Base-by-base conservation (phyloP, 345 rosid genomes). In the Euphorbia tirucalli region DNA sequence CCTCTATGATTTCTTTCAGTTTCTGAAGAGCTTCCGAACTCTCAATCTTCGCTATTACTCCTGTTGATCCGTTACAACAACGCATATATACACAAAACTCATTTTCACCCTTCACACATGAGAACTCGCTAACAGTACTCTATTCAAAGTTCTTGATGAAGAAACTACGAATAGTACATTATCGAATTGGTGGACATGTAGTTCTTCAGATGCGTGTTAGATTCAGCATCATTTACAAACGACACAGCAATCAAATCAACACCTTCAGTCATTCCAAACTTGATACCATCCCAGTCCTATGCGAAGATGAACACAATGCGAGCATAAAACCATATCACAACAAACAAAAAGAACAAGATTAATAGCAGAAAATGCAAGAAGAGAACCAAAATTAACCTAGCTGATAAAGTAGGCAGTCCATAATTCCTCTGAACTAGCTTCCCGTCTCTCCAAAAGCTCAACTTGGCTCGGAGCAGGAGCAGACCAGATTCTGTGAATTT, bases 11-110 rank as follows among this genome's bases (percentile, higher is more conserved):
- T 63, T 87, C 87, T 78, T 83, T 83, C 71, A 89, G 62, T n/a
- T 86, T 86, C 63, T 75, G 85, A 62, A 89, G 86, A 44, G 92
- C 85, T 69, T 85, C 90, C 74, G 85, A 75, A 81, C 83, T 87
- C 82, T 89, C 95, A 50, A 89, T 78, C 84, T 89, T 89, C 63
- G 95, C 95, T 79, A 89, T 39, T 15, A 89, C 95, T 75, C 65
- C 77, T 37, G 85, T 78, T 28, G 85, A 73, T 75, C 94, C 85
- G 85, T 50, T 37, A 5, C 44, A 41, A 6, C 44, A 41, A 41
- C 9, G 44, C 9, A 41, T 41, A 6, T 41, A 41, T 41, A 41
- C 44, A 41, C 9, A 11, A 41, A 41, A 41, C 11, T 41, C 44
- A 41, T 37, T 8, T n/a, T n/a, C n/a, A n/a, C n/a, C n/a, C n/a